Percentiles rank a stretch among this genome's conserved stretches.
These are phyloP conservation scores for Chlorella sorokiniana DNA, from an alignment of 139 green algal species.

Conservation along the genomic window DNA sequence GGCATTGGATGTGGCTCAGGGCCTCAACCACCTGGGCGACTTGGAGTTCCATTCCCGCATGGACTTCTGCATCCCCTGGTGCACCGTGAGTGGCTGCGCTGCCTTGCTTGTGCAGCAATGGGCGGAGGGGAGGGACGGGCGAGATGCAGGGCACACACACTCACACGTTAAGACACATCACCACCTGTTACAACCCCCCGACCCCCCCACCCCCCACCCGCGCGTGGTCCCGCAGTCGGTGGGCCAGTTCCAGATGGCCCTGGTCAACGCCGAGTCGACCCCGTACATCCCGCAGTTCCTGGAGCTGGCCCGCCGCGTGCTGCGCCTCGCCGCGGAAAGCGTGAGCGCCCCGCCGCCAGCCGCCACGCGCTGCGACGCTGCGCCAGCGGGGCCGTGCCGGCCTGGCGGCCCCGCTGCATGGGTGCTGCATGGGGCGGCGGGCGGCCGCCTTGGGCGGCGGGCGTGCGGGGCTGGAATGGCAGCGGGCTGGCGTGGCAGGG, in stretches of 20 bases:
- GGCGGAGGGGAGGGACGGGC: background rate
- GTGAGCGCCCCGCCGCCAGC: too few species aligned
- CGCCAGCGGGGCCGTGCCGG: too few species aligned
- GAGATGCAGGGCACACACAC: background rate
- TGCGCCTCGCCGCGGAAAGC: background rate
- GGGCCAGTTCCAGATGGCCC: background rate
- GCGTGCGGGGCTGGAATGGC: too few species aligned
- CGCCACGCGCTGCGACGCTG: too few species aligned
- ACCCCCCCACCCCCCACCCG: too few species aligned
- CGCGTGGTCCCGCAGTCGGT: background rate
- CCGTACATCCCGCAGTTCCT: constrained; percentile 3
- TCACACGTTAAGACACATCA: too few species aligned
- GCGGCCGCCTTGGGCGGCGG: too few species aligned
- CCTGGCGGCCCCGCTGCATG: too few species aligned
- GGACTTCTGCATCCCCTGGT: background rate
- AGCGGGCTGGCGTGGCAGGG: background rate
- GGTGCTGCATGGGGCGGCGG: background rate
- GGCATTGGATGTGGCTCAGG: constrained; percentile 6
- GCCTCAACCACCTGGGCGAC: background rate
- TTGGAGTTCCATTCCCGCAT: background rate
- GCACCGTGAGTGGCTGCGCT: background rate
- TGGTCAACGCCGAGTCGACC: background rate
- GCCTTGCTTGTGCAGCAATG: background rate
- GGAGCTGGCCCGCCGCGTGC: constrained; percentile 3
- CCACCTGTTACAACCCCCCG: too few species aligned